Evolutionary conservation across 805 yeast genomes (phyloP), one percentile per base, ranked within the genome.

Genomic region (Soucietia sequanensis): DNA sequence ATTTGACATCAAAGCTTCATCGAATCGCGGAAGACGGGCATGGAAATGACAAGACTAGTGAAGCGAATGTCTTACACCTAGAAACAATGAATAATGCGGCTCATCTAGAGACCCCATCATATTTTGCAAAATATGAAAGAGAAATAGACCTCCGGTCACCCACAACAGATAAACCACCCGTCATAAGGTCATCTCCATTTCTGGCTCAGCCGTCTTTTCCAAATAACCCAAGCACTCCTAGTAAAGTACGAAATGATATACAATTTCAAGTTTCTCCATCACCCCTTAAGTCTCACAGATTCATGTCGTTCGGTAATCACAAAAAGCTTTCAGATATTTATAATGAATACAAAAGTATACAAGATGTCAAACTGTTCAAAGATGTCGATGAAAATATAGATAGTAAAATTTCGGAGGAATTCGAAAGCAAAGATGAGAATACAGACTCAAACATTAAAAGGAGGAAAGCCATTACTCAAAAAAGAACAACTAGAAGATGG

Each of bases 401-500:
- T 23, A 23, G 19, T 10, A 23, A 30, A 3, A 37, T 27, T 5
- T 41, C 34, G n/a, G 39, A 32, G 19, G 41, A 38, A 13, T 26
- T 21, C 7, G 44, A 35, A 17, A 43, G 27, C 11, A 16, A 5
- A 1, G 47, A 42, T 21, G 21, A 23, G 29, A 10, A 32, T 21
- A 47, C 38, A 5, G 42, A 37, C 6, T 41, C 33, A 15, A 15
- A 21, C 27, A 20, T 37, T 34, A 44, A 47, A 35, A 42, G 45
- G 35, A 63, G 58, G 41, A 61, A 53, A 42, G 54, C 54, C 24
- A 65, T 62, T 38, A 75, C 80, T 0, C 75, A 71, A 27, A 76
- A 76, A 54, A 54, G 81, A 46, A 67, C 73, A 1, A 75, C 81
- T 1, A 58, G 77, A 35, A 59, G 78, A 33, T 68, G 70, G 56